Conservation (phyloP, 805 yeast genomes). For the Cyberlindnera veronae region DNA sequence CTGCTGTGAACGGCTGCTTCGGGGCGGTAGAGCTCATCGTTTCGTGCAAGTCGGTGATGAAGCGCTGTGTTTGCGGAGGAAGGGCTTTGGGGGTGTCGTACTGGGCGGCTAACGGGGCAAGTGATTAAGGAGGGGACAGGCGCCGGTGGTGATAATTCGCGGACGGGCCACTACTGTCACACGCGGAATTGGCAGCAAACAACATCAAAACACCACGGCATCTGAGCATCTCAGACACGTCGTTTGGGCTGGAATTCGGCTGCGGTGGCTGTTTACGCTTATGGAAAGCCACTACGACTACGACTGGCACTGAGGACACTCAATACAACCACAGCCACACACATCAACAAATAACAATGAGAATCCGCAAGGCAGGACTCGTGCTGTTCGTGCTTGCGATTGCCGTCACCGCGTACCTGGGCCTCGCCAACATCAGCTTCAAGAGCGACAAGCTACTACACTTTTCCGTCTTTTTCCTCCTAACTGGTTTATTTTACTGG, state of each 20-base stretch:
- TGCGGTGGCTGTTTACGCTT: too few relatives aligned
- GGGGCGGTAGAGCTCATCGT: constrained; percentile 1
- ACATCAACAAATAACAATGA: constrained; percentile 5
- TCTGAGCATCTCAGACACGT: background rate
- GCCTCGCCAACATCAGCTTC: constrained; percentile 35
- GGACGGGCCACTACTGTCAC: constrained; percentile 4
- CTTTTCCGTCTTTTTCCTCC: constrained; percentile 41
- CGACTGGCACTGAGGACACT: too few relatives aligned
- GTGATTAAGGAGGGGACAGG: too few relatives aligned
- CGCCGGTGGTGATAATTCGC: background rate
- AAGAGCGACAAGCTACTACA: constrained; percentile 52
- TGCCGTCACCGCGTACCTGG: constrained; percentile 26
- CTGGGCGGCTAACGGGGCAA: background rate
- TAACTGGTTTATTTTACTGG: constrained; percentile 48
- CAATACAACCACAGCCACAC: too few relatives aligned
- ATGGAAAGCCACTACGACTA: too few relatives aligned
- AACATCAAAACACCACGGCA: background rate
- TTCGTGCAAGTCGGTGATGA: too few relatives aligned
- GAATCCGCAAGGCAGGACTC: constrained; percentile 30
- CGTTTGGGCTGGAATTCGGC: too few relatives aligned
- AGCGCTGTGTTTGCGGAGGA: background rate
- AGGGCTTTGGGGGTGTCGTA: too few relatives aligned
- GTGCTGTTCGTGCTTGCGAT: constrained; percentile 35
- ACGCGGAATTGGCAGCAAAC: constrained; percentile 3
- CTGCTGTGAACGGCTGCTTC: constrained; percentile 51